phyloP scores from a whole-genome alignment of 2,329 filamentous ascomycete genomes.

The Hypoxylon sp. region DNA sequence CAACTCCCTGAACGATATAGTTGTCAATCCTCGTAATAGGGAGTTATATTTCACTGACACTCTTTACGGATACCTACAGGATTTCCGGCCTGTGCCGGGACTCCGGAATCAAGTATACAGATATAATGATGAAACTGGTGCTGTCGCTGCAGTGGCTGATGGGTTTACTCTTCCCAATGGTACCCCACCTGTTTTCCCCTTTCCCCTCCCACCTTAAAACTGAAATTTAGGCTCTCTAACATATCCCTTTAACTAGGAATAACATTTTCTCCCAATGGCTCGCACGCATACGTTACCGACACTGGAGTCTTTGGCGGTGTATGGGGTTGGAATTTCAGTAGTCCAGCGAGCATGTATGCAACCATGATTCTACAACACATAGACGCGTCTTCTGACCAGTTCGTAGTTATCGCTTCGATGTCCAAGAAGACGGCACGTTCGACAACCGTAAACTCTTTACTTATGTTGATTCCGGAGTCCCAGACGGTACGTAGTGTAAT shows the following conservation, averaged over 20 bases:
- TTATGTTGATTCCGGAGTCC: conserved; percentile 66
- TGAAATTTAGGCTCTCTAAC: conserved; percentile 1
- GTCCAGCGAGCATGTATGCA: conserved; percentile 65
- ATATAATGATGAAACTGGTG: conserved; percentile 65
- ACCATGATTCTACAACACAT: neutral
- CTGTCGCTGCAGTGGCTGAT: conserved; percentile 70
- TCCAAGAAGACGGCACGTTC: conserved; percentile 62
- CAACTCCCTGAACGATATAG: conserved; percentile 72
- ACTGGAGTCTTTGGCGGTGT: conserved; percentile 65
- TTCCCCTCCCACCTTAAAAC: too few relatives aligned
- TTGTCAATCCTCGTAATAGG: conserved; percentile 67
- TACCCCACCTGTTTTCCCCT: conserved; percentile 34
- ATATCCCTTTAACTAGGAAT: conserved; percentile 58
- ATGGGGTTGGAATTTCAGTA: conserved; percentile 59
- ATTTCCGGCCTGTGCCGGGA: conserved; percentile 68
- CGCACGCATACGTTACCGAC: conserved; percentile 69
- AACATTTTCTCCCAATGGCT: conserved; percentile 69
- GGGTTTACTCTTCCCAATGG: conserved; percentile 70
- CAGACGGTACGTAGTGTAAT: conserved; percentile 65
- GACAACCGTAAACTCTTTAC: conserved; percentile 70
- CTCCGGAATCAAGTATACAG: conserved; percentile 73
- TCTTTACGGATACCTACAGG: conserved; percentile 70
- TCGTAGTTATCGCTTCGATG: conserved; percentile 63
- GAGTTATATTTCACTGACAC: conserved; percentile 77
- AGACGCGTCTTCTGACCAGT: conserved; percentile 9